Conservation (phyloP, 2,329 filamentous ascomycete species). For the Chaetomiaceae sp. region DNA sequence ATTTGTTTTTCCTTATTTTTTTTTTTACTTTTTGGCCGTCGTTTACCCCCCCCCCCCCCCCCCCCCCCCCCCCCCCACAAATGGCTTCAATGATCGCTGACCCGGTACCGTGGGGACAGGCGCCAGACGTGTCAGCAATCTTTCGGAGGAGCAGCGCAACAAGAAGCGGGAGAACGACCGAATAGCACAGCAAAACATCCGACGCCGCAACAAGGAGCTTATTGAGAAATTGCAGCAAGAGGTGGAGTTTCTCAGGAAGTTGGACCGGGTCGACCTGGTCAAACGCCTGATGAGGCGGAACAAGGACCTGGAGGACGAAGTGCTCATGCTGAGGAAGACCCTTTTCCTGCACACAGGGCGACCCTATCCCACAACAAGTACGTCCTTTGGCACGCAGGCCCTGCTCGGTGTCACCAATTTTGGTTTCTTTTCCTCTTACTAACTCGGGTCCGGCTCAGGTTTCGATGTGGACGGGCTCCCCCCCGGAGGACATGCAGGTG, state of each 20-base stretch:
- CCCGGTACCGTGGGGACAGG: constrained; percentile 32
- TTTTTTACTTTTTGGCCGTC: too few relatives aligned
- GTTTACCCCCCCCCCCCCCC: too few relatives aligned
- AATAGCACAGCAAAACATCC: constrained; percentile 82
- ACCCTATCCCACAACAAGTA: constrained; percentile 41
- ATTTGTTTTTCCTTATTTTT: too few relatives aligned
- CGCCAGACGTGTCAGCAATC: constrained; percentile 42
- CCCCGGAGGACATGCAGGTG: constrained; percentile 28
- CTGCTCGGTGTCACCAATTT: not conserved
- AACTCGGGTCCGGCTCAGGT: constrained; percentile 25
- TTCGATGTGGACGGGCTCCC: constrained; percentile 40
- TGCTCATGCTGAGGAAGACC: constrained; percentile 41
- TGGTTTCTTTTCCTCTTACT: not conserved
- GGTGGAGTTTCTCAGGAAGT: constrained; percentile 63
- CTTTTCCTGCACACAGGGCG: constrained; percentile 39
- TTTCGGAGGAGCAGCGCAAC: constrained; percentile 58
- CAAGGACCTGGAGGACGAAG: constrained; percentile 49
- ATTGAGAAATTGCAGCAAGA: constrained; percentile 74
- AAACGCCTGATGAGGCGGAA: constrained; percentile 50
- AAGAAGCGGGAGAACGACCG: constrained; percentile 90
- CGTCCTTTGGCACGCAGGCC: constrained; percentile 3
- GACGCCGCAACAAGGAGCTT: constrained; percentile 79
- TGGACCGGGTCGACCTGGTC: constrained; percentile 46
- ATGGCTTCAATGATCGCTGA: not conserved
- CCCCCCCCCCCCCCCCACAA: too few relatives aligned